Conservation (phyloP, 139 green algal species). For the Chlamydomonas eustigma region DNA sequence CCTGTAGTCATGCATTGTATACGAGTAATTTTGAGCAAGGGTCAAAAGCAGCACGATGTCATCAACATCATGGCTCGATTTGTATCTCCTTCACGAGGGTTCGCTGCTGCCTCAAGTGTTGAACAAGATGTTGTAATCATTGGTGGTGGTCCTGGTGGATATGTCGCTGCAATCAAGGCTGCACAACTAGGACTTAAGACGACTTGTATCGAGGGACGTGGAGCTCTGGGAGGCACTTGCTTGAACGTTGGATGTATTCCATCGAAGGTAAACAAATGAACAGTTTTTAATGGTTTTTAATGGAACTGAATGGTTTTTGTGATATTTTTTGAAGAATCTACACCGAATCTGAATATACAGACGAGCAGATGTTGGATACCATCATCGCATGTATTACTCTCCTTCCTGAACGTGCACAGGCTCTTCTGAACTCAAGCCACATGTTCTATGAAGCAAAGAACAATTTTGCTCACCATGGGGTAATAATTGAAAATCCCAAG, state of each 20-base stretch:
- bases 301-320: no score
- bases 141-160: conserved; percentile 93
- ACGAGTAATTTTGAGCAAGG: no score
- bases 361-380: no score
- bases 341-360: background rate
- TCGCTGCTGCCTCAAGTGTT: background rate
- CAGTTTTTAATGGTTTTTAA: background rate
- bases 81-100: background rate
- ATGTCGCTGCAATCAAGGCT: conserved; percentile 98
- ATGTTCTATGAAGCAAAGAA: conserved; percentile 87
- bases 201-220: conserved; percentile 92
- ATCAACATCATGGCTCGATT: no score
- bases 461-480: conserved; percentile 79
- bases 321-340: no score
- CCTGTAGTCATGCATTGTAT: no score
- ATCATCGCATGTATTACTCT: background rate
- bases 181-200: conserved; percentile 94
- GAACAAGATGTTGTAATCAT: conserved; percentile 92
- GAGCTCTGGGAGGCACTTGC: conserved; percentile 91
- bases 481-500: conserved; percentile 53
- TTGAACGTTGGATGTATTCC: conserved; percentile 99
- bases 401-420: conserved; percentile 41
- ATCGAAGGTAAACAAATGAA: conserved; percentile 63
- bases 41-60: no score
- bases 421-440: conserved; percentile 92